Conservation (phyloP, 2,329 filamentous ascomycete species). For the Ceratocystis cacaofunesta region DNA sequence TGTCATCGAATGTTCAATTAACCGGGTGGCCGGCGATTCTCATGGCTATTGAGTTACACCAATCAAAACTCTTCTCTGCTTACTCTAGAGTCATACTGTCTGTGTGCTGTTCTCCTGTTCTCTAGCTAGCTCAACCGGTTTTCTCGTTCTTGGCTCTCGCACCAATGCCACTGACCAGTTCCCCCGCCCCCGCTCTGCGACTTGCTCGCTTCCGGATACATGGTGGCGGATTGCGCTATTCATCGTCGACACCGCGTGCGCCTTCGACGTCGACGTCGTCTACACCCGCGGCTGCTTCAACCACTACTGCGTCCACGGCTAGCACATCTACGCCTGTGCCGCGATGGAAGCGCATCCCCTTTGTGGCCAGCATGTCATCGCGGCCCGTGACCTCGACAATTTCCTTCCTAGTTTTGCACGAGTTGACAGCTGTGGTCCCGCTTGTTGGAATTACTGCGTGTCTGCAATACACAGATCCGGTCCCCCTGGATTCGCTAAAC, state of each 20-base stretch:
- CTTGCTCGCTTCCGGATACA: background rate
- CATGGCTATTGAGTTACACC: too few relatives aligned
- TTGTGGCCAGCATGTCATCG: constrained; percentile 53
- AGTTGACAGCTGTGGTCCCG: constrained; percentile 74
- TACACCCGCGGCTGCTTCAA: background rate
- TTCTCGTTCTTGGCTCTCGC: too few relatives aligned
- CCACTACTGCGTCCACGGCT: background rate
- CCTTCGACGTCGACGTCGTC: background rate
- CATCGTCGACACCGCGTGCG: background rate
- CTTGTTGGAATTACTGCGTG: constrained; percentile 56
- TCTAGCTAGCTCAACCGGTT: too few relatives aligned
- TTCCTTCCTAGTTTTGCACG: constrained; percentile 80
- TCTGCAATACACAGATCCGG: constrained; percentile 68
- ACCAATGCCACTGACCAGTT: background rate
- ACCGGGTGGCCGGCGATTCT: too few relatives aligned
- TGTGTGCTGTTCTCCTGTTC: too few relatives aligned
- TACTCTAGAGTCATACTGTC: too few relatives aligned
- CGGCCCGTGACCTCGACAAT: constrained; percentile 72
- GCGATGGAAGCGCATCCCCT: constrained; percentile 26
- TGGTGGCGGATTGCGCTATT: background rate
- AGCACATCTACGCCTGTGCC: background rate
- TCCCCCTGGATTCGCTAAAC: constrained; percentile 44
- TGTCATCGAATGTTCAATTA: too few relatives aligned
- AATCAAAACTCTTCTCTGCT: too few relatives aligned
- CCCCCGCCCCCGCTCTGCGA: background rate